A percentile compares a stretch with the other conserved stretches of the same genome.
Evolutionary conservation across 257 asterid species (phyloP).

Genomic region (Nemophila menziesii): DNA sequence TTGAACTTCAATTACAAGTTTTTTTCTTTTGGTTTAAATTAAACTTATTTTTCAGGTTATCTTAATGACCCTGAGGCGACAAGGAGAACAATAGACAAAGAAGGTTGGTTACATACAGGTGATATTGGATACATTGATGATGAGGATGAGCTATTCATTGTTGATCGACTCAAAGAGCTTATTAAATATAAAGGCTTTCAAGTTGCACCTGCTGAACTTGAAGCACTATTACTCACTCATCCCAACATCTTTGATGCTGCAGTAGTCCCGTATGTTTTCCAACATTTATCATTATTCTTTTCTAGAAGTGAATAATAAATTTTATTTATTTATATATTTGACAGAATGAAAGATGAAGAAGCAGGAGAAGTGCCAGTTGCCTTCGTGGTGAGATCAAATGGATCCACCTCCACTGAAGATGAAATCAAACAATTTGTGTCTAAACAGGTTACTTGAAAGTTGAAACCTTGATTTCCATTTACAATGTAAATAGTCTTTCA

Average conservation of each 20-base stretch:
- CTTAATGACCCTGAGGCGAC: slow-evolving; percentile 27
- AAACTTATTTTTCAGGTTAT: slow-evolving; percentile 24
- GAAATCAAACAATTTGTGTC: slow-evolving; percentile 15
- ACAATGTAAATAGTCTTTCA: background rate
- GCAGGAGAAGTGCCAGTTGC: slow-evolving; percentile 29
- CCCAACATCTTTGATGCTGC: slow-evolving; percentile 29
- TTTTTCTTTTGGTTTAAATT: background rate
- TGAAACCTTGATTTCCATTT: background rate
- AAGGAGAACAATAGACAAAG: slow-evolving; percentile 20
- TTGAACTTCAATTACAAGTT: no score
- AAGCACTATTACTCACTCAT: slow-evolving; percentile 26
- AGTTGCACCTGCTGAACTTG: slow-evolving; percentile 37
- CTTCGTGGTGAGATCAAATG: slow-evolving; percentile 7
- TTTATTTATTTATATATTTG: no score
- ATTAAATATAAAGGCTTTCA: slow-evolving; percentile 39
- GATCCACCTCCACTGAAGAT: slow-evolving; percentile 6
- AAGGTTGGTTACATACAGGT: slow-evolving; percentile 38
- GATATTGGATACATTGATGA: slow-evolving; percentile 32
- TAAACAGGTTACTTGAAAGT: slow-evolving; percentile 10
- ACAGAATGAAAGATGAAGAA: slow-evolving; percentile 18
- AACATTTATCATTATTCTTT: background rate
- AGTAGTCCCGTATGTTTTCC: slow-evolving; percentile 24
- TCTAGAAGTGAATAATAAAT: no score
- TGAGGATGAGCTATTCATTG: slow-evolving; percentile 24
- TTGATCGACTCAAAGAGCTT: slow-evolving; percentile 29